A percentile compares a stretch with the other conserved stretches of the same genome.
phyloP scores from a whole-genome alignment of 371 early-diverging fungal species.

The Rhizopus delemar region DNA sequence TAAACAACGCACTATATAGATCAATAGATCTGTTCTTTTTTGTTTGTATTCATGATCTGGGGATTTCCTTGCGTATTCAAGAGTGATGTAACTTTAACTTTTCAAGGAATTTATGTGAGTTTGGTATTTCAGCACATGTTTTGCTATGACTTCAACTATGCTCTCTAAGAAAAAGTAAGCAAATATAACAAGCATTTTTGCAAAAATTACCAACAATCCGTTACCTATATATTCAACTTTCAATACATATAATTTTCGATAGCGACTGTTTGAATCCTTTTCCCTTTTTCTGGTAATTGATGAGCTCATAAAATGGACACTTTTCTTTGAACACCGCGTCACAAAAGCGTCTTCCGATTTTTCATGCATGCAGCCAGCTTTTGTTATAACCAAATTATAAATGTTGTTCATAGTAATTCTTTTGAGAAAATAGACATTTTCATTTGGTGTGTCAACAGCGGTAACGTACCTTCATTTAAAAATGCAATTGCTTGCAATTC shows the following conservation, averaged over 20 bases:
- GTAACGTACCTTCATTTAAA: slow-evolving; percentile 8
- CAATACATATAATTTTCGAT: too few relatives aligned
- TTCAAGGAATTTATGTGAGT: background rate
- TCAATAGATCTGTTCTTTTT: slow-evolving; percentile 12
- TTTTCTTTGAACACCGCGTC: slow-evolving; percentile 8
- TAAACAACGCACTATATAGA: slow-evolving; percentile 5
- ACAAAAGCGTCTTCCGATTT: slow-evolving; percentile 7
- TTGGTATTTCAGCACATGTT: too few relatives aligned
- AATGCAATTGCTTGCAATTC: slow-evolving; percentile 11
- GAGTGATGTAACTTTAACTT: slow-evolving; percentile 8
- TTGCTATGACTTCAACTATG: too few relatives aligned
- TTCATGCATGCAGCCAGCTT: slow-evolving; percentile 3
- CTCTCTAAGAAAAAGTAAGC: too few relatives aligned
- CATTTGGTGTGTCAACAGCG: slow-evolving; percentile 12
- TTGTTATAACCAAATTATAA: slow-evolving; percentile 11
- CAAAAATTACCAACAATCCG: too few relatives aligned
- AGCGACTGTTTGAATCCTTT: too few relatives aligned
- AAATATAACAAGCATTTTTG: too few relatives aligned
- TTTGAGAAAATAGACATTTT: slow-evolving; percentile 8
- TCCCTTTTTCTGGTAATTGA: too few relatives aligned
- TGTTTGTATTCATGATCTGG: slow-evolving; percentile 10
- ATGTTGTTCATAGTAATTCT: slow-evolving; percentile 6
- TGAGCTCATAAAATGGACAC: background rate
- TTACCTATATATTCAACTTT: too few relatives aligned
- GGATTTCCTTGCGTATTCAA: slow-evolving; percentile 15